Percentiles rank a stretch among this genome's conserved stretches.
Conservation (phyloP, 805 yeast species). For the Wickerhamiella dianesei region DNA sequence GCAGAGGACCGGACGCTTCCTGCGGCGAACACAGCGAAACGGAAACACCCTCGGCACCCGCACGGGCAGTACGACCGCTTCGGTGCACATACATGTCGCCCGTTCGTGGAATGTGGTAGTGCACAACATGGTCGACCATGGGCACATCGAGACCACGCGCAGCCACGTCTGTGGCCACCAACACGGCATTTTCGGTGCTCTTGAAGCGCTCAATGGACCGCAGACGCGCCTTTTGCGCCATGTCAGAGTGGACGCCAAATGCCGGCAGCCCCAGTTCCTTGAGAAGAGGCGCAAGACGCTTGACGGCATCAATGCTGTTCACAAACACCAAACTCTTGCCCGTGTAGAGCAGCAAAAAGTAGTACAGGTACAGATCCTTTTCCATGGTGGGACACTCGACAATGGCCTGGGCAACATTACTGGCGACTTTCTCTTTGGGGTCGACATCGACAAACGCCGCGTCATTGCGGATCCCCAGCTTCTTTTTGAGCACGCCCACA, state of each 20-base stretch:
- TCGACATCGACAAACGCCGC: constrained; percentile 75
- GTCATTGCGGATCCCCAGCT: constrained; percentile 53
- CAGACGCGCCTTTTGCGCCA: constrained; percentile 89
- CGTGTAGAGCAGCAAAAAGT: constrained; percentile 72
- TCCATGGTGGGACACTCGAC: constrained; percentile 86
- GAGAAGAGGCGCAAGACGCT: constrained; percentile 65
- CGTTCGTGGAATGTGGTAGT: constrained; percentile 85
- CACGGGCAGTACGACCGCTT: constrained; percentile 98
- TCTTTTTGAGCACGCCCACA: constrained; percentile 47
- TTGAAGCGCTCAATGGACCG: constrained; percentile 72
- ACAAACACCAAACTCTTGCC: constrained; percentile 86
- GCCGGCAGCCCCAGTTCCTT: constrained; percentile 51
- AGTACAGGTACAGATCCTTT: constrained; percentile 80
- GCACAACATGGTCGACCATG: constrained; percentile 82
- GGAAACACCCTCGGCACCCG: constrained; percentile 86
- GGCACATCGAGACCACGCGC: constrained; percentile 96
- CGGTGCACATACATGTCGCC: constrained; percentile 93
- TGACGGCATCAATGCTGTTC: constrained; percentile 89
- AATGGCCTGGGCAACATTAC: constrained; percentile 65
- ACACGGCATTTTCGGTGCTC: constrained; percentile 33
- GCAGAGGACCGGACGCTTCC: constrained; percentile 79
- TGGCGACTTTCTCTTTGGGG: constrained; percentile 68
- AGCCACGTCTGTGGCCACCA: constrained; percentile 94
- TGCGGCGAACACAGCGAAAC: constrained; percentile 86
- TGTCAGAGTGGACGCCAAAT: constrained; percentile 77